Conservation (phyloP, 306 rosid genomes). For the Lathyrus aphaca region DNA sequence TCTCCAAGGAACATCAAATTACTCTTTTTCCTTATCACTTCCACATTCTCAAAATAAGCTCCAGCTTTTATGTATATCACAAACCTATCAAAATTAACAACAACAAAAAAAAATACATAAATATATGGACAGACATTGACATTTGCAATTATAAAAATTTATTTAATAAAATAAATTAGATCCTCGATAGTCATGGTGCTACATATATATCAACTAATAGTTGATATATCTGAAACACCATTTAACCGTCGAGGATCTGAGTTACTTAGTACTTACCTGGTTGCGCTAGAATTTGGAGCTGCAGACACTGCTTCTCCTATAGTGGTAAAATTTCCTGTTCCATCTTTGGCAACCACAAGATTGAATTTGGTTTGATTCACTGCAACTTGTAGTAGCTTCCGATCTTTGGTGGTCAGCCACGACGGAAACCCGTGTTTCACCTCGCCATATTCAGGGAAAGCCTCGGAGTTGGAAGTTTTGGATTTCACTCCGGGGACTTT, state of each 20-base stretch:
- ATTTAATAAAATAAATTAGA: neutral
- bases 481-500: conserved; percentile 52
- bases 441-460: conserved; percentile 57
- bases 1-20: conserved; percentile 85
- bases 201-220: neutral
- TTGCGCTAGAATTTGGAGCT: conserved; percentile 81
- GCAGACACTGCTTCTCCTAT: conserved; percentile 66
- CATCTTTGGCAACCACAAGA: conserved; percentile 84
- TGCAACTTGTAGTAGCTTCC: conserved; percentile 57
- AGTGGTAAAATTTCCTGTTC: conserved; percentile 74
- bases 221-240: neutral
- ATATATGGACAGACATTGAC: too few relatives aligned
- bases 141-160: neutral
- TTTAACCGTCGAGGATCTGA: neutral
- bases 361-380: conserved; percentile 52
- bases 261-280: conserved; percentile 50
- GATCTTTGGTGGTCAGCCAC: conserved; percentile 60
- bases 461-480: conserved; percentile 26
- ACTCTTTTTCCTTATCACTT: conserved; percentile 62
- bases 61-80: conserved; percentile 80
- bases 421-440: conserved; percentile 60
- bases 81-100: conserved; percentile 48
- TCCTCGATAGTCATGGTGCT: neutral
- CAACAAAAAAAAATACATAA: neutral
- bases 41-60: conserved; percentile 87